These are phyloP conservation scores for Astrothelium macrocarpum DNA, from an alignment of 495 filamentous ascomycete genomes.

Conservation along the genomic window DNA sequence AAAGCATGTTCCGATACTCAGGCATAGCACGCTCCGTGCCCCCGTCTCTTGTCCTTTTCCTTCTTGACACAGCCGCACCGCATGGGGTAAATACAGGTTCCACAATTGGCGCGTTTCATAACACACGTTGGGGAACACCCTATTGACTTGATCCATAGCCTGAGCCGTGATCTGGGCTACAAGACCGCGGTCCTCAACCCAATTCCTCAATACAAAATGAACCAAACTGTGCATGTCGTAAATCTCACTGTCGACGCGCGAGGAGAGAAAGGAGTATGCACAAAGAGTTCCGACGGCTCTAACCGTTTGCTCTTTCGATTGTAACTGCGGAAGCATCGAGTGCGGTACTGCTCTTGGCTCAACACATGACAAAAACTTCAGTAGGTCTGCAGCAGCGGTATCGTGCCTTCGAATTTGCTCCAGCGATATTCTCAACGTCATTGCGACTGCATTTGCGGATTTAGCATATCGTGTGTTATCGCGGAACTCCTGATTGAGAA, in stretches of 20 bases:
- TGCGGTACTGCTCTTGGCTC: conserved; percentile 29
- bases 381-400: conserved; percentile 18
- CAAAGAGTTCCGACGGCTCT: conserved; percentile 23
- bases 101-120: not conserved
- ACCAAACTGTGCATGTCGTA: conserved; percentile 25
- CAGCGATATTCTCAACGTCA: conserved; percentile 21
- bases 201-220: conserved; percentile 30
- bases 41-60: not conserved
- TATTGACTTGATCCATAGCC: not conserved
- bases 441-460: conserved; percentile 21
- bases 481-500: conserved; percentile 21
- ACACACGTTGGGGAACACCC: not conserved
- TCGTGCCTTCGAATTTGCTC: conserved; percentile 16
- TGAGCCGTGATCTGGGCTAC: not conserved
- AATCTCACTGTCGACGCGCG: conserved; percentile 9
- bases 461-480: conserved; percentile 20
- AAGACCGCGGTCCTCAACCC: not conserved
- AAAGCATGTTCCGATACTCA: conserved; percentile 14
- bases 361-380: conserved; percentile 23
- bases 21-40: conserved; percentile 12
- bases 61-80: conserved; percentile 12
- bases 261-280: conserved; percentile 20
- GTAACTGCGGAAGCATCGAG: conserved; percentile 19
- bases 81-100: conserved; percentile 26
- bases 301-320: conserved; percentile 17